Conservation (phyloP, 106 monocot species). For the Dioscorea dumetorum region DNA sequence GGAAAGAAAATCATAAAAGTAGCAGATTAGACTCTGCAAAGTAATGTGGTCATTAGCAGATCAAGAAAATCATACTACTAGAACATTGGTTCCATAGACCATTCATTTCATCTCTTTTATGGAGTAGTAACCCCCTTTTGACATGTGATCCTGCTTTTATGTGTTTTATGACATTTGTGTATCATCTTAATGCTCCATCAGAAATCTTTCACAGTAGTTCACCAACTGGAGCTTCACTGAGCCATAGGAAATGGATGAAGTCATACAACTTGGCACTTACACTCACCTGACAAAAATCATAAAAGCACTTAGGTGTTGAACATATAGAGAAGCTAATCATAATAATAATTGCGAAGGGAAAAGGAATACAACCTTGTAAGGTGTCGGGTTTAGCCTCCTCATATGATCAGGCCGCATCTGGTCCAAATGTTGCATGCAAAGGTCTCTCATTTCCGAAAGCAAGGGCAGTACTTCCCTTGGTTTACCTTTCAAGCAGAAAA, state of each 20-base stretch:
- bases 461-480: slow-evolving; percentile 55
- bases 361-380: slow-evolving; percentile 57
- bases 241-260: slow-evolving; percentile 94
- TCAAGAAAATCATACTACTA: too few relatives aligned
- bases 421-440: slow-evolving; percentile 50
- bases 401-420: slow-evolving; percentile 78
- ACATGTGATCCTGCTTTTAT: too few relatives aligned
- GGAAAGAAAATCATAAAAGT: too few relatives aligned
- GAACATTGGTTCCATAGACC: too few relatives aligned
- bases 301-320: not conserved
- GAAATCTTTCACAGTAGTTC: slow-evolving; percentile 50
- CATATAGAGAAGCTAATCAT: too few relatives aligned
- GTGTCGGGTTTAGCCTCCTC: slow-evolving; percentile 81
- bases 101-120: too few relatives aligned
- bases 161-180: too few relatives aligned
- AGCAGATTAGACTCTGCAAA: too few relatives aligned
- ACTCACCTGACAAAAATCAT: slow-evolving; percentile 46
- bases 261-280: slow-evolving; percentile 89
- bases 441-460: slow-evolving; percentile 47
- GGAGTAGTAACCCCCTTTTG: too few relatives aligned
- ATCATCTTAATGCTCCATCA: too few relatives aligned
- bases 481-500: slow-evolving; percentile 26
- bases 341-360: too few relatives aligned
- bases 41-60: too few relatives aligned
- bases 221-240: slow-evolving; percentile 91